Evolutionary conservation across 2,329 filamentous ascomycete genomes (phyloP).

Genomic region (Sporothrix brunneoviolacea): DNA sequence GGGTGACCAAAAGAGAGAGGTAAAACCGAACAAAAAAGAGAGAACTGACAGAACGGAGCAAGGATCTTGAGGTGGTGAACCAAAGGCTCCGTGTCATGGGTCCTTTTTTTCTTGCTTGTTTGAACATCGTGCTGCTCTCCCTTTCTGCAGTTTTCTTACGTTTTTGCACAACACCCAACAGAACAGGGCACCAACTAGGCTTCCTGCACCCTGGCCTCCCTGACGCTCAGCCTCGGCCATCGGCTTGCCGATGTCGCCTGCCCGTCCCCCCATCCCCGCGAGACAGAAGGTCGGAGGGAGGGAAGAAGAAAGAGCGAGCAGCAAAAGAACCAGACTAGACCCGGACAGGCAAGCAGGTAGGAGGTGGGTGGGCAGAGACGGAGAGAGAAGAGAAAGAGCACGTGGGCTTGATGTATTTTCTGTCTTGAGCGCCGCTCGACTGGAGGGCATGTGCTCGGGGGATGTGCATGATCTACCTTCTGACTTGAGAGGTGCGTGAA

Average conservation of each 20-base stretch:
- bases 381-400: neutral
- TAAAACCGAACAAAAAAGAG: neutral
- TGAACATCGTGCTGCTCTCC: too few species aligned
- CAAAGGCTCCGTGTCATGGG: too few species aligned
- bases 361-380: neutral
- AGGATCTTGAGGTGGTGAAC: too few species aligned
- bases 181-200: too few species aligned
- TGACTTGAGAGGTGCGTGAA: neutral
- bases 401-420: neutral
- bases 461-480: constrained; percentile 2
- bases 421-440: too few species aligned
- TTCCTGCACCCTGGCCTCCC: too few species aligned
- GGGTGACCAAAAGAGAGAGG: neutral
- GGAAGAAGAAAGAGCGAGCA: neutral
- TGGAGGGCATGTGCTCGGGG: too few species aligned
- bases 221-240: neutral
- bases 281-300: neutral
- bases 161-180: too few species aligned
- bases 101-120: too few species aligned
- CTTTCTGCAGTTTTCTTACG: too few species aligned
- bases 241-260: neutral
- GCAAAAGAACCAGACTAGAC: neutral
- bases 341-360: constrained; percentile 2
- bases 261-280: too few species aligned
- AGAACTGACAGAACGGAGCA: too few species aligned